Conservation (phyloP, 805 yeast species). For the Lachancea meyersii region DNA sequence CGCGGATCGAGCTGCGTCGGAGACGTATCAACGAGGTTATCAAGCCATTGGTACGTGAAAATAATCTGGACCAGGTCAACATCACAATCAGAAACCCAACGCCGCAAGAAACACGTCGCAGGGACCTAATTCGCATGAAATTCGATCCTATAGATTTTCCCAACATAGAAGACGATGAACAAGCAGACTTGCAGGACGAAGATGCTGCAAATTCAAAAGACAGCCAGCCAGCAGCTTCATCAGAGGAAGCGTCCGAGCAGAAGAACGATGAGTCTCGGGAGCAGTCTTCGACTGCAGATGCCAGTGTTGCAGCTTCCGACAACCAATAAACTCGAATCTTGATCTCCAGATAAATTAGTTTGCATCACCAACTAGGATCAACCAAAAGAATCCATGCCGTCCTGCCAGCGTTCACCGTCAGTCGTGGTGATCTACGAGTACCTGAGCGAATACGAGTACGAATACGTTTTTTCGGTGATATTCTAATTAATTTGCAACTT, state of each 20-base stretch:
- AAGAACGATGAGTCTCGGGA: slow-evolving; percentile 4
- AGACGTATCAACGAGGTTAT: slow-evolving; percentile 56
- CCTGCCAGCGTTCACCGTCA: background rate
- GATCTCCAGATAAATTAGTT: too few relatives aligned
- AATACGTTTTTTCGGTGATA: background rate
- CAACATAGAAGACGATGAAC: slow-evolving; percentile 28
- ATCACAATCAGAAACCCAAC: slow-evolving; percentile 58
- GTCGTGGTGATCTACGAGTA: background rate
- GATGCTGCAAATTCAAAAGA: slow-evolving; percentile 4
- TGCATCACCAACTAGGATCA: too few relatives aligned
- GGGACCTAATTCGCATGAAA: slow-evolving; percentile 53
- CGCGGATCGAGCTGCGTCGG: slow-evolving; percentile 75
- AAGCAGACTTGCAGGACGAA: background rate
- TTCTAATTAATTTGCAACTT: background rate
- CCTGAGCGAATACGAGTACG: background rate
- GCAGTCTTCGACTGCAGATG: slow-evolving; percentile 1
- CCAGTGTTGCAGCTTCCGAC: slow-evolving; percentile 5
- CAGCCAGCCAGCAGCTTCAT: slow-evolving; percentile 1
- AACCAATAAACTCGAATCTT: background rate
- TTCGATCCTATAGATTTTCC: slow-evolving; percentile 65
- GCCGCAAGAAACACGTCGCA: slow-evolving; percentile 48
- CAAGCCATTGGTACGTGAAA: slow-evolving; percentile 41
- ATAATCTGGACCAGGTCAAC: slow-evolving; percentile 50
- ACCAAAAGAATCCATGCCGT: too few relatives aligned
- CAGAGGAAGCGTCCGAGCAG: slow-evolving; percentile 3